phyloP scores from a whole-genome alignment of 345 rosid species.

The Populus pruinosa region DNA sequence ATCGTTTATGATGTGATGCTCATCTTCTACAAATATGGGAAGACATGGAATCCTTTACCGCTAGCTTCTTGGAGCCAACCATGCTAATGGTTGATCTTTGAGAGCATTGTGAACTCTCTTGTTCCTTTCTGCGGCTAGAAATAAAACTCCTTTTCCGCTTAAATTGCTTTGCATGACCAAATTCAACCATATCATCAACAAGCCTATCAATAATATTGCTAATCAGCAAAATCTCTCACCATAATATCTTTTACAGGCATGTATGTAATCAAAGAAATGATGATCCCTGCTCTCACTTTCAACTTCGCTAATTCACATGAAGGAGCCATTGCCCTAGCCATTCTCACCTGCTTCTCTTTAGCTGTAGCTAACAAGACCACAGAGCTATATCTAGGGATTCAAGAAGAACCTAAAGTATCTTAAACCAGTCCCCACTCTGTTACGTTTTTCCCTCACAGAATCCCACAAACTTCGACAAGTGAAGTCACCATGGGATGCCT shows the following conservation, averaged over 20 bases:
- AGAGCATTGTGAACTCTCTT: not conserved
- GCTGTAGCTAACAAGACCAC: not conserved
- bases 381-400: not conserved
- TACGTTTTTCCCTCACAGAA: not conserved
- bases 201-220: not conserved
- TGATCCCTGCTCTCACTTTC: not conserved
- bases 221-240: not conserved
- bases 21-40: too few relatives aligned
- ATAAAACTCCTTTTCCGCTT: too few relatives aligned
- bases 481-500: not conserved
- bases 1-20: too few relatives aligned
- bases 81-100: not conserved
- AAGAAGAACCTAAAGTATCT: not conserved
- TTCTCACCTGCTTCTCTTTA: not conserved
- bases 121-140: too few relatives aligned
- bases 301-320: not conserved
- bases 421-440: not conserved
- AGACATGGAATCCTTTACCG: too few relatives aligned
- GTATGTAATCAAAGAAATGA: too few relatives aligned
- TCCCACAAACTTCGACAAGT: not conserved
- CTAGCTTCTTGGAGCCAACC: not conserved
- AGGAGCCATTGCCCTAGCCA: not conserved
- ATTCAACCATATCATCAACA: not conserved
- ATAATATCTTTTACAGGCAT: not conserved
- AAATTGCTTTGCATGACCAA: not conserved